Conservation (phyloP, 306 rosid species). For the Castanea mollissima region DNA sequence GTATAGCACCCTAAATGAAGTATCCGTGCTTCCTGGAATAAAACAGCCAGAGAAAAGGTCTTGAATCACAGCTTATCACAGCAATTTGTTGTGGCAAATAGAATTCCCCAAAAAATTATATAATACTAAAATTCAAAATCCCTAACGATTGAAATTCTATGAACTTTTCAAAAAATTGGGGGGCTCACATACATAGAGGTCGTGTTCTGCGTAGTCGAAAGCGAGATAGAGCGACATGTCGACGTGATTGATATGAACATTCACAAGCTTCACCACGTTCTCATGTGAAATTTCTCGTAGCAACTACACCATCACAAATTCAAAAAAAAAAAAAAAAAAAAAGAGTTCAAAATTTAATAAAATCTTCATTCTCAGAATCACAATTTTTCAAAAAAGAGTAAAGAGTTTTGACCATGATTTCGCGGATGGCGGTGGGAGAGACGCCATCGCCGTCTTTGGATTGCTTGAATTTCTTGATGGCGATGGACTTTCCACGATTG, state of each 20-base stretch:
- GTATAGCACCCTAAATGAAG: too few relatives aligned
- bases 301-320: conserved; percentile 47
- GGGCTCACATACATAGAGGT: conserved; percentile 75
- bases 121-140: not conserved
- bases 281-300: conserved; percentile 91
- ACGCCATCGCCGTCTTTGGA: conserved; percentile 99
- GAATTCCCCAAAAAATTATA: not conserved
- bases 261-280: conserved; percentile 91
- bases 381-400: not conserved
- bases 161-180: not conserved
- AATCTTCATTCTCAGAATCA: not conserved
- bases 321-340: not conserved
- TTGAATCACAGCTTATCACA: not conserved
- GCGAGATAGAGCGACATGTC: conserved; percentile 97
- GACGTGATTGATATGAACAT: conserved; percentile 87
- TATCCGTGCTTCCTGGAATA: not conserved
- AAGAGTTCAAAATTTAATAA: not conserved
- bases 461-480: conserved; percentile 95
- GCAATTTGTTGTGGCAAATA: not conserved
- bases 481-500: conserved; percentile 92
- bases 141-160: not conserved
- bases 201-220: conserved; percentile 94
- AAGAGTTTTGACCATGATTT: conserved; percentile 63
- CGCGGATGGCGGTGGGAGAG: conserved; percentile 99
- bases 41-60: not conserved